Percentiles rank a stretch among this genome's conserved stretches.
Conservation (phyloP, 768 basidiomycete genomes). For the Pleurotus platypus region DNA sequence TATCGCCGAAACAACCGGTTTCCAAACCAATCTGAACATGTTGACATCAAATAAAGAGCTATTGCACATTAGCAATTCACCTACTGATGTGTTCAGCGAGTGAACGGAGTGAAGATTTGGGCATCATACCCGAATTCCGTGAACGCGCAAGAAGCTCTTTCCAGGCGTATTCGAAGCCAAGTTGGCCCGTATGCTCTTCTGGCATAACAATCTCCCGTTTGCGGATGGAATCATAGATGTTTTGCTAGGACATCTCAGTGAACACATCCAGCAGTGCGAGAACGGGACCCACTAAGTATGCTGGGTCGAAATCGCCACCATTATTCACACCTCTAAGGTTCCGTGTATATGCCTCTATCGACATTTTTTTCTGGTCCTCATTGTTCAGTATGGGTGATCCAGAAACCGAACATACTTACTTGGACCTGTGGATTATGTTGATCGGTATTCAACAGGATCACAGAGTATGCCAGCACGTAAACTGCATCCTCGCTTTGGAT, state of each 20-base stretch:
- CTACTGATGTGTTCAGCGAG: conserved; percentile 23
- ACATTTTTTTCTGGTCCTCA: conserved; percentile 84
- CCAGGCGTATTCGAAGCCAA: conserved; percentile 99
- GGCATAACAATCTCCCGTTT: conserved; percentile 96
- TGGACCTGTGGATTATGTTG: conserved; percentile 91
- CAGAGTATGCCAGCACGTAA: conserved; percentile 90
- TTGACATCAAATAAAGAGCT: conserved; percentile 79
- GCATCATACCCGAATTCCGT: conserved; percentile 63
- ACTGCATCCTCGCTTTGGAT: conserved; percentile 90
- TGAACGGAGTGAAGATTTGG: too few relatives aligned
- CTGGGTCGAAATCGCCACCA: conserved; percentile 74
- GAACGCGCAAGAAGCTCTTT: conserved; percentile 87
- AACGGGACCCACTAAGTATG: conserved; percentile 64
- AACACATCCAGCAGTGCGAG: neutral
- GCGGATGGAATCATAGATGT: conserved; percentile 91
- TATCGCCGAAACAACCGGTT: conserved; percentile 88
- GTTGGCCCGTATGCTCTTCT: conserved; percentile 93
- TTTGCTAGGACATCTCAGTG: conserved; percentile 47
- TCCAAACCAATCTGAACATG: conserved; percentile 96
- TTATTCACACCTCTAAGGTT: conserved; percentile 94
- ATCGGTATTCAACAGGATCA: conserved; percentile 99
- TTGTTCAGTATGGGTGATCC: neutral
- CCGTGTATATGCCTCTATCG: conserved; percentile 88
- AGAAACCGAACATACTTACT: conserved; percentile 40
- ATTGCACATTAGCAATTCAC: conserved; percentile 73